These are phyloP conservation scores for Miscanthus sacchariflorus DNA, from an alignment of 202 grass and related monocot species.

Conservation along the genomic window DNA sequence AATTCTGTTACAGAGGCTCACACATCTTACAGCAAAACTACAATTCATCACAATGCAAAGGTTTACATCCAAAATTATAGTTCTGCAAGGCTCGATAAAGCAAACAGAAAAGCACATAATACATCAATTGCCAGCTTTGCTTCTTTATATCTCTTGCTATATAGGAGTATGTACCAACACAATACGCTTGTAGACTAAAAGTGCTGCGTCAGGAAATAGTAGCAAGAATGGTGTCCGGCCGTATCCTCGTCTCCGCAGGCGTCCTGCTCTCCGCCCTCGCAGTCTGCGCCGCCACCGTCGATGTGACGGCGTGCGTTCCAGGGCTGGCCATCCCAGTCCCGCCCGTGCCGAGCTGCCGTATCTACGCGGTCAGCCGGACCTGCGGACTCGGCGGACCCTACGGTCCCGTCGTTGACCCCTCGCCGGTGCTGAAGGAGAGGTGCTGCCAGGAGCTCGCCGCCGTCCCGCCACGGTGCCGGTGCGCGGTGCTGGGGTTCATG, in stretches of 20 bases:
- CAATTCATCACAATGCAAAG: too few species aligned
- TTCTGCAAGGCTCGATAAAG: too few species aligned
- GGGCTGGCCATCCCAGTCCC: background rate
- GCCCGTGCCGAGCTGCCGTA: constrained; percentile 1
- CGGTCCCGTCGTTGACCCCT: background rate
- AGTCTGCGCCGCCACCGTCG: background rate
- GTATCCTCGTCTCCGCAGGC: background rate
- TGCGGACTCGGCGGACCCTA: constrained; percentile 2
- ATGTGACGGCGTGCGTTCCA: background rate
- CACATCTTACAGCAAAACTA: background rate
- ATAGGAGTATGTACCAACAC: background rate
- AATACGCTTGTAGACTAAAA: too few species aligned
- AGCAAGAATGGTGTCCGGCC: background rate
- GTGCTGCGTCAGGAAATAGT: background rate
- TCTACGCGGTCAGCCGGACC: constrained; percentile 1
- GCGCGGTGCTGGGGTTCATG: background rate
- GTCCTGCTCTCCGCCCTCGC: background rate
- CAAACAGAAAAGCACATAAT: too few species aligned
- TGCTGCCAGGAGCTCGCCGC: constrained; percentile 36
- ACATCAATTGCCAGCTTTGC: too few species aligned
- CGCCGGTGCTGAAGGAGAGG: background rate
- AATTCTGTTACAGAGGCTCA: background rate
- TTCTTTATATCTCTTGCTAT: too few species aligned
- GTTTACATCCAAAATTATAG: too few species aligned
- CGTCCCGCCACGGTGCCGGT: background rate